Percentiles rank a stretch among this genome's conserved stretches.
Conservation (phyloP, 768 basidiomycete species). For the Tricholoma matsutake region DNA sequence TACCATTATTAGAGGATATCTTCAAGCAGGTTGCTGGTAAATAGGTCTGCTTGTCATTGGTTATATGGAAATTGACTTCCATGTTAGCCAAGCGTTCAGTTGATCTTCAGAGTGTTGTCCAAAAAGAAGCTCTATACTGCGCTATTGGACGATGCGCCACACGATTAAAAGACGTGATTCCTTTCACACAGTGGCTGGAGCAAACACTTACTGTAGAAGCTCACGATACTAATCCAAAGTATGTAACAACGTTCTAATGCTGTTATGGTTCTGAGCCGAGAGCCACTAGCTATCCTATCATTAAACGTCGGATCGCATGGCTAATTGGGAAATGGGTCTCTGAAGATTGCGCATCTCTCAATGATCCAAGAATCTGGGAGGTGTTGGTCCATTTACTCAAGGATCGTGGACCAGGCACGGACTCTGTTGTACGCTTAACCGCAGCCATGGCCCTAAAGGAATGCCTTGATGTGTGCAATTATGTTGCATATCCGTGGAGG, state of each 20-base stretch:
- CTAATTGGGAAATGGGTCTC: slow-evolving; percentile 86
- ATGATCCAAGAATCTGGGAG: slow-evolving; percentile 72
- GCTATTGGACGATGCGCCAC: slow-evolving; percentile 81
- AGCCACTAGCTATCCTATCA: slow-evolving; percentile 70
- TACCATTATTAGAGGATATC: slow-evolving; percentile 57
- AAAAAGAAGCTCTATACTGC: slow-evolving; percentile 87
- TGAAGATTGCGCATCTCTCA: slow-evolving; percentile 58
- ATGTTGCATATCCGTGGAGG: neutral
- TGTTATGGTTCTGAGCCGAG: slow-evolving; percentile 6
- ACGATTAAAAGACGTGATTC: slow-evolving; percentile 57
- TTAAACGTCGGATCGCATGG: slow-evolving; percentile 96
- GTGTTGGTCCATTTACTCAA: slow-evolving; percentile 74
- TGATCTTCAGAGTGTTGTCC: slow-evolving; percentile 59
- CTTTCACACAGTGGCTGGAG: slow-evolving; percentile 70
- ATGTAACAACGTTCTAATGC: slow-evolving; percentile 15
- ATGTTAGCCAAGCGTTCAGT: slow-evolving; percentile 41
- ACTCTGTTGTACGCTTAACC: slow-evolving; percentile 83
- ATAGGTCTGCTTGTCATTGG: slow-evolving; percentile 15
- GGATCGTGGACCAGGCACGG: slow-evolving; percentile 67
- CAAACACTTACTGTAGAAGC: slow-evolving; percentile 59
- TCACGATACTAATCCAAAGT: slow-evolving; percentile 58
- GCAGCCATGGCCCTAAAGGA: slow-evolving; percentile 77
- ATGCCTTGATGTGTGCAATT: slow-evolving; percentile 73
- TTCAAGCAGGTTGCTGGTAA: slow-evolving; percentile 64
- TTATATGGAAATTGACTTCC: slow-evolving; percentile 1